phyloP scores from a whole-genome alignment of 2,329 filamentous ascomycete species.

The Amphichorda felina region DNA sequence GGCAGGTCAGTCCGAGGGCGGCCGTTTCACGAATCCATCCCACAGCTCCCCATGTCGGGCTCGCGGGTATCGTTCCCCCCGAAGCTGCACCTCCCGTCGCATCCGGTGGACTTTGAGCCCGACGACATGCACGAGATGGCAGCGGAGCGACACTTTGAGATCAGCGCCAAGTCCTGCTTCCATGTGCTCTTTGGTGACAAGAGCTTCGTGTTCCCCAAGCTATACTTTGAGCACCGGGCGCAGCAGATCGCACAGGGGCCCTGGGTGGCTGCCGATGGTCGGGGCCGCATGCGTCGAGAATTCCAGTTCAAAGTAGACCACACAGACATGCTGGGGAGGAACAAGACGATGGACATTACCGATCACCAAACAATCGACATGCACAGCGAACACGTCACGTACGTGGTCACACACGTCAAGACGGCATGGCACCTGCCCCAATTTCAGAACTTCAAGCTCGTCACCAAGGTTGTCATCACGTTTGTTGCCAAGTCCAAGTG shows the following conservation, averaged over 20 bases:
- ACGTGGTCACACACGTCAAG: slow-evolving; percentile 50
- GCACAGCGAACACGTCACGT: slow-evolving; percentile 62
- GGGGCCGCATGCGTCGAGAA: slow-evolving; percentile 60
- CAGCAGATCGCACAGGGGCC: slow-evolving; percentile 75
- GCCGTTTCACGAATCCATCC: slow-evolving; percentile 16
- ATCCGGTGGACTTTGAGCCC: slow-evolving; percentile 75
- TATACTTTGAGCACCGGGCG: slow-evolving; percentile 75
- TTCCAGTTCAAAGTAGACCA: slow-evolving; percentile 71
- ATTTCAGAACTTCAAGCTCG: slow-evolving; percentile 63
- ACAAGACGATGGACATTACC: slow-evolving; percentile 49
- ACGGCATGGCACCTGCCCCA: slow-evolving; percentile 79
- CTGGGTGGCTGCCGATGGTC: slow-evolving; percentile 52
- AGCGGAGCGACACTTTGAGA: slow-evolving; percentile 73
- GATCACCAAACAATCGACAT: slow-evolving; percentile 84
- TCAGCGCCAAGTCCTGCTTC: slow-evolving; percentile 89
- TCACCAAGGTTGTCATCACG: slow-evolving; percentile 88
- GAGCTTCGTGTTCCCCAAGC: slow-evolving; percentile 82
- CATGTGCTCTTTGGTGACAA: slow-evolving; percentile 96
- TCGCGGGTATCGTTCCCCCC: slow-evolving; percentile 27
- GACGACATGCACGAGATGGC: slow-evolving; percentile 66
- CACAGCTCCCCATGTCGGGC: slow-evolving; percentile 20
- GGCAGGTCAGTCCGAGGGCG: slow-evolving; percentile 23
- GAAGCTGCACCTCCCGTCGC: slow-evolving; percentile 72
- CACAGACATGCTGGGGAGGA: slow-evolving; percentile 51
- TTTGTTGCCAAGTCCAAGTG: slow-evolving; percentile 86